Evolutionary conservation across 176 grass and related monocot species (phyloP).

Genomic region (Elymus sibiricus): DNA sequence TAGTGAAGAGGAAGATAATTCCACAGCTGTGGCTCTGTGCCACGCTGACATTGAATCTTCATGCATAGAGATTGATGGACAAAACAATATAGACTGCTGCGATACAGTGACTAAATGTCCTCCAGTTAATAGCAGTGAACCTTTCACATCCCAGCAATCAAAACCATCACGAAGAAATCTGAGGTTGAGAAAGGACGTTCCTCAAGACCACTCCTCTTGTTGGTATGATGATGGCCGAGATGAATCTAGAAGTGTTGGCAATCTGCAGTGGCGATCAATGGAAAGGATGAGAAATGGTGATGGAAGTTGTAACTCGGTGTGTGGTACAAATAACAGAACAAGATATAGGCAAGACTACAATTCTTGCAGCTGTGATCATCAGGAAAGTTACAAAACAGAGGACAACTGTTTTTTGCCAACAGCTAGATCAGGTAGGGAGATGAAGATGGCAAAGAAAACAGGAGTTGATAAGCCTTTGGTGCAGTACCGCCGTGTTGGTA

Average conservation of each 20-base stretch:
- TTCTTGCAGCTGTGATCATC: constrained; percentile 55
- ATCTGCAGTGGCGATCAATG: constrained; percentile 44
- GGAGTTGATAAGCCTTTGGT: constrained; percentile 45
- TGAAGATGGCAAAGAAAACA: constrained; percentile 52
- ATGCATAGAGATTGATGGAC: constrained; percentile 2
- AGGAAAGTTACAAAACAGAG: constrained; percentile 36
- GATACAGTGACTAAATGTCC: constrained; percentile 28
- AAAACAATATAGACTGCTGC: constrained; percentile 20
- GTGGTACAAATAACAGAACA: constrained; percentile 47
- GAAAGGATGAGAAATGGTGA: constrained; percentile 52
- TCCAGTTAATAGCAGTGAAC: constrained; percentile 35
- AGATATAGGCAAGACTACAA: constrained; percentile 55
- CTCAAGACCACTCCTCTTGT: constrained; percentile 40
- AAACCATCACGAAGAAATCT: constrained; percentile 54
- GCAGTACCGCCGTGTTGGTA: constrained; percentile 47
- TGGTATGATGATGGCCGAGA: constrained; percentile 38
- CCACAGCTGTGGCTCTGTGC: constrained; percentile 4
- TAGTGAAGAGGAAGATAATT: constrained; percentile 46
- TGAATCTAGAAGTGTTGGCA: constrained; percentile 39
- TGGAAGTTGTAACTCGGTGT: constrained; percentile 37
- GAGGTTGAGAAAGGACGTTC: constrained; percentile 52
- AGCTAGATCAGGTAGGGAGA: constrained; percentile 45
- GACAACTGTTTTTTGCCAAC: constrained; percentile 24
- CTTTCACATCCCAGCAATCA: constrained; percentile 55
- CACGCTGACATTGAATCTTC: constrained; percentile 33